Conservation (phyloP, 257 asterid species). For the Coffea canephora region DNA sequence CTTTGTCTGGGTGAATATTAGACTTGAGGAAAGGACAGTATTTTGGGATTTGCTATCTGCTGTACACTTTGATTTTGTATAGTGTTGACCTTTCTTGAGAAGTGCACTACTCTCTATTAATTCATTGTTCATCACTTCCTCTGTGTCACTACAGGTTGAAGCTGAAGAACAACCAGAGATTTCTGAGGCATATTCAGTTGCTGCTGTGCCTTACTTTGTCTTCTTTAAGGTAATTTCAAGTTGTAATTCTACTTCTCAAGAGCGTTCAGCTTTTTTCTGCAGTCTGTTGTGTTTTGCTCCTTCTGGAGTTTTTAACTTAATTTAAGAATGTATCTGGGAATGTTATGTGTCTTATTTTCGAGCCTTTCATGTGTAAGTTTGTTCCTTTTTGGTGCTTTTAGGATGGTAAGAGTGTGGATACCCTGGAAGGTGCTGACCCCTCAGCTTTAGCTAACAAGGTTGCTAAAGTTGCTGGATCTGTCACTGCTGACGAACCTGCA, state of each 20-base stretch:
- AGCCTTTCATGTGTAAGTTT: background rate
- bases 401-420: constrained; percentile 80
- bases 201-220: constrained; percentile 90
- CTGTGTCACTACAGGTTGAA: constrained; percentile 62
- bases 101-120: background rate
- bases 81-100: background rate
- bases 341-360: background rate
- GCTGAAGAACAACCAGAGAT: constrained; percentile 98
- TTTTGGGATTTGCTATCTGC: background rate
- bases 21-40: background rate
- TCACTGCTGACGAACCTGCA: constrained; percentile 72
- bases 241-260: background rate
- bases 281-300: background rate
- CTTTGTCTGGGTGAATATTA: background rate
- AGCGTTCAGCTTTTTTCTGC: background rate
- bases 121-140: constrained; percentile 13
- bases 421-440: constrained; percentile 95
- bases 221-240: constrained; percentile 70
- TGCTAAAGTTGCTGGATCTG: constrained; percentile 84
- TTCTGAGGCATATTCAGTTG: constrained; percentile 77
- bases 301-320: background rate
- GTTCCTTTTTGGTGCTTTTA: constrained; percentile 29
- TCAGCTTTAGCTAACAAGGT: constrained; percentile 94
- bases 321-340: background rate
- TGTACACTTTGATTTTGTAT: background rate